Conservation (phyloP, 225 moss, liverwort and hornwort genomes). For the Bryoerythrophyllum caledonicum region DNA sequence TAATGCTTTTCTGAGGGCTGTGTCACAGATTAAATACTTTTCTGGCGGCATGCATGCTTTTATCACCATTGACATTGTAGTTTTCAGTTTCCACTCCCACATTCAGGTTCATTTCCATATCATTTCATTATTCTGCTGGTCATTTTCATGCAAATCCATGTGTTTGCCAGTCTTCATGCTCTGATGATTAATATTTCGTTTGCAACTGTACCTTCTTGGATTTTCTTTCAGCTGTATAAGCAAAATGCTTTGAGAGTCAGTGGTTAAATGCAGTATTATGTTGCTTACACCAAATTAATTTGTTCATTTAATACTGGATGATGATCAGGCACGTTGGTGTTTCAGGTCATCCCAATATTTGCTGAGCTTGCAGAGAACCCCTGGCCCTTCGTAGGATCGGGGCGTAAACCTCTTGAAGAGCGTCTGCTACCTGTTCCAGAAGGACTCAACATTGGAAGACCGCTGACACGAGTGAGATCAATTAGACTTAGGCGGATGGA, state of each 20-base stretch:
- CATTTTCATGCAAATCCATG: not conserved
- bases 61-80: slow-evolving; percentile 81
- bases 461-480: slow-evolving; percentile 51
- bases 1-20: not conserved
- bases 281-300: slow-evolving; percentile 1
- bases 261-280: slow-evolving; percentile 7
- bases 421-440: slow-evolving; percentile 60
- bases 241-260: not conserved
- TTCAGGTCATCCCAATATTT: slow-evolving; percentile 85
- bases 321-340: slow-evolving; percentile 47
- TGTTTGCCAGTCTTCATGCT: not conserved
- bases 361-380: slow-evolving; percentile 82
- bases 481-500: slow-evolving; percentile 88
- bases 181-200: slow-evolving; percentile 1
- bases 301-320: slow-evolving; percentile 27
- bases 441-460: slow-evolving; percentile 55
- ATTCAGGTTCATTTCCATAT: slow-evolving; percentile 65
- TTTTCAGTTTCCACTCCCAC: slow-evolving; percentile 90
- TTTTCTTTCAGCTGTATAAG: slow-evolving; percentile 6
- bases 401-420: slow-evolving; percentile 57
- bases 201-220: not conserved
- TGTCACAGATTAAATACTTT: slow-evolving; percentile 62
- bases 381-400: slow-evolving; percentile 61
- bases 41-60: slow-evolving; percentile 61
- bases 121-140: slow-evolving; percentile 9